Evolutionary conservation across 2,329 filamentous ascomycete genomes (phyloP).

Genomic region (Ophiostoma populinum): DNA sequence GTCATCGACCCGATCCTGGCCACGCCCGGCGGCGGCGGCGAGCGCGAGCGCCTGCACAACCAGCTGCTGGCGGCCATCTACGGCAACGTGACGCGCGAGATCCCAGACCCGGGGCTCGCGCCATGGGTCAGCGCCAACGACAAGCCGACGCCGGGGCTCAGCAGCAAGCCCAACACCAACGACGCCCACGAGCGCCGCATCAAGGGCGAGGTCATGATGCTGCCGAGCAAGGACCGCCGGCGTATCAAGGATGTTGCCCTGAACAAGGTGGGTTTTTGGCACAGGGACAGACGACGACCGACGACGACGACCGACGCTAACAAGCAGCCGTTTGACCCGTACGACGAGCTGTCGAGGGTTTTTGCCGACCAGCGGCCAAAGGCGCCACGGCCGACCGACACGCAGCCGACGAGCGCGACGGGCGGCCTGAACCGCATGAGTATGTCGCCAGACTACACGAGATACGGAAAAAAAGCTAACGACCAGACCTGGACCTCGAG

Average conservation of each 20-base stretch:
- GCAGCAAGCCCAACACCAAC: constrained; percentile 44
- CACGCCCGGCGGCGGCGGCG: constrained; percentile 33
- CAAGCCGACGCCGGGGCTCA: constrained; percentile 38
- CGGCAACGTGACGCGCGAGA: constrained; percentile 51
- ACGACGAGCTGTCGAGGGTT: constrained; percentile 33
- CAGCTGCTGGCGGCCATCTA: constrained; percentile 50
- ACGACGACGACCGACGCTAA: too few species aligned
- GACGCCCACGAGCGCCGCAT: constrained; percentile 48
- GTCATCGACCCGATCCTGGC: constrained; percentile 42
- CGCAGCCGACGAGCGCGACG: constrained; percentile 39
- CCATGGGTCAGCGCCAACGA: constrained; percentile 58
- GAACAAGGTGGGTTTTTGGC: constrained; percentile 33
- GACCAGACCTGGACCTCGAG: constrained; percentile 46
- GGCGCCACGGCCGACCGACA: constrained; percentile 33
- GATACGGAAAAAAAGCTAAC: neutral
- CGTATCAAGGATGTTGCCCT: constrained; percentile 47
- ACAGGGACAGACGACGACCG: neutral
- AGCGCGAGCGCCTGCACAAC: constrained; percentile 48
- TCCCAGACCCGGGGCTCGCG: constrained; percentile 49
- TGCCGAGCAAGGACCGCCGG: constrained; percentile 47
- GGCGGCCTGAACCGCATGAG: constrained; percentile 67
- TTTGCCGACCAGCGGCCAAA: constrained; percentile 34
- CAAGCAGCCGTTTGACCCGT: constrained; percentile 30
- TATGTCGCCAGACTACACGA: constrained; percentile 31
- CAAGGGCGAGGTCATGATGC: constrained; percentile 54